Base-by-base conservation (phyloP, 2,329 filamentous ascomycete species). In the Calonectria henricotiae region DNA sequence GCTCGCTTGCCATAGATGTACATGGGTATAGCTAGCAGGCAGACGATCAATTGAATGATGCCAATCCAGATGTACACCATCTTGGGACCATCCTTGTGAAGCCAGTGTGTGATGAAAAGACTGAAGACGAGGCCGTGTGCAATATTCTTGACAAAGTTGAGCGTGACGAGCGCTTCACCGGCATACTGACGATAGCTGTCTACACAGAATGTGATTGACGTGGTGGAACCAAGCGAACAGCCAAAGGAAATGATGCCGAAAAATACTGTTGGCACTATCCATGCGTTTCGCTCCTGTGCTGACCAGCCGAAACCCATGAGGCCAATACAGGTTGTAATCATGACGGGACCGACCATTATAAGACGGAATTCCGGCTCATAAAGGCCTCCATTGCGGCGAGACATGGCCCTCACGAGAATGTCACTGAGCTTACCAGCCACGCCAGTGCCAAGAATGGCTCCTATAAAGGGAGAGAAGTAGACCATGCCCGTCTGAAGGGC, bases 291-390 rank as follows among this genome's bases (percentile, higher is more conserved):
- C 67, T 91, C 88, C 71, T 94, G 82, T 0, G 93, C 94, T 12
- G 93, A 95, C 96, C 96, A 98, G n/a, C 96, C 96, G 78, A 96
- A 98, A 1, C 95, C 96, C 91, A 98, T 97, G 17, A 98, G 88
- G 0, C 96, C 96, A 35, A 96, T 90, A 1, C 91, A 90, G 0
- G 95, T 98, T 4, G 91, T 90, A 64, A 98, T 77, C 1, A 92
- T 86, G 39, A 98, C 91, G 0, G 95, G 96, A 2, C 92, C 83
- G 0, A 91, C 94, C 96, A 98, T 98, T 47, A 97, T 88, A 0
- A 98, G 88, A 7, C 95, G 90, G 79, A 97, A 98, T 81, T 98
- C 96, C 0, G 96, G 96, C 81, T 98, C 96, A 80, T 98, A 98
- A 2, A 98, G 86, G 2, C 96, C 96, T 17, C 94, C 94, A 75